These are phyloP conservation scores for Ruellia speciosa DNA, from an alignment of 305 asterid species.

Conservation along the genomic window DNA sequence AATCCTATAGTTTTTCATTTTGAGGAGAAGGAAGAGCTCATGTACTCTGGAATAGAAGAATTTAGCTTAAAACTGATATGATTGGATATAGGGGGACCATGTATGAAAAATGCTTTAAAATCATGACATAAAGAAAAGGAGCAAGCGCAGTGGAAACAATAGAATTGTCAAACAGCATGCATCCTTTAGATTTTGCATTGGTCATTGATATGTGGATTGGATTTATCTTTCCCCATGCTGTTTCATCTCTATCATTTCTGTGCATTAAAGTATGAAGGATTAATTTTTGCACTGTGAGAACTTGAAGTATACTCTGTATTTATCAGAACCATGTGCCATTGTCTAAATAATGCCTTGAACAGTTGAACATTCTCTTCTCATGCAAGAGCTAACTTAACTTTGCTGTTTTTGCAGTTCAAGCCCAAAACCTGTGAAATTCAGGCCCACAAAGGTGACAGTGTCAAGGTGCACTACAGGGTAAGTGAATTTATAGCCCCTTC, in stretches of 20 bases:
- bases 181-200: neutral
- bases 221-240: neutral
- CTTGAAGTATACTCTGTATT: neutral
- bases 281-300: neutral
- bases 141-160: neutral
- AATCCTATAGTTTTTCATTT: too few relatives aligned
- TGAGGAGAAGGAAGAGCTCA: too few relatives aligned
- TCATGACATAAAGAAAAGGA: neutral
- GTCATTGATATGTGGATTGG: neutral
- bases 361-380: neutral
- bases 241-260: neutral
- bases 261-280: neutral
- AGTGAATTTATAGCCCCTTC: constrained; percentile 20
- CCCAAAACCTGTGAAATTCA: constrained; percentile 70
- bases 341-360: too few relatives aligned
- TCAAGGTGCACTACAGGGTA: constrained; percentile 92
- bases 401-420: constrained; percentile 57
- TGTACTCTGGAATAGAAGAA: too few relatives aligned
- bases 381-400: constrained; percentile 10
- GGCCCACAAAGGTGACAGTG: constrained; percentile 87
- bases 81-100: too few relatives aligned
- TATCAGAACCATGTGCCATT: neutral
- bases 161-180: constrained; percentile 5
- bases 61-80: too few relatives aligned
- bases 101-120: neutral